phyloP scores from a whole-genome alignment of 225 moss, liverwort and hornwort genomes.

The Asterella californica region DNA sequence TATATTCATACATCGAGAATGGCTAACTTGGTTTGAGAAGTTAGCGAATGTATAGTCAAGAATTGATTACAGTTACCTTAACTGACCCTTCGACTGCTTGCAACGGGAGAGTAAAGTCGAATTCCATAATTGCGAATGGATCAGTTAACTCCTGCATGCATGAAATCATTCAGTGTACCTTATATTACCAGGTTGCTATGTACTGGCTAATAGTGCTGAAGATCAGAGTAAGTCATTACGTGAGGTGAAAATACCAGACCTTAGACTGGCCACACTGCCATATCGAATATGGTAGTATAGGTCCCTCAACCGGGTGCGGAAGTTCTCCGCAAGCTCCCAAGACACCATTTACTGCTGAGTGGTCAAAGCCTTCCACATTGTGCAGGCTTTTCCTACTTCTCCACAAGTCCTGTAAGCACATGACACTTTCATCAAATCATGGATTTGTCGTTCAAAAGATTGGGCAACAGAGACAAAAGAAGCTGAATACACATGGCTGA shows the following conservation, averaged over 20 bases:
- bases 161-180: not conserved
- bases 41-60: too few relatives aligned
- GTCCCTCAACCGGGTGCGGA: constrained; percentile 47
- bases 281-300: constrained; percentile 66
- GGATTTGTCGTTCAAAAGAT: too few relatives aligned
- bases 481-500: too few relatives aligned
- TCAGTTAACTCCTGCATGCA: constrained; percentile 62
- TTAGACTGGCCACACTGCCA: constrained; percentile 86
- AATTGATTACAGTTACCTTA: constrained; percentile 31
- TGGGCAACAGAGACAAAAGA: too few relatives aligned
- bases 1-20: too few relatives aligned
- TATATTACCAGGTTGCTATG: not conserved
- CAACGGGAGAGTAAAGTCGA: constrained; percentile 61
- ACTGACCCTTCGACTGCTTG: constrained; percentile 47
- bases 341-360: constrained; percentile 52
- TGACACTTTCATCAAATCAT: too few relatives aligned
- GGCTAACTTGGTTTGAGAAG: too few relatives aligned
- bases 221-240: too few relatives aligned
- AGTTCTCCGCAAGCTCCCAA: constrained; percentile 81
- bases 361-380: constrained; percentile 77
- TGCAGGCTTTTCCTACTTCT: constrained; percentile 57
- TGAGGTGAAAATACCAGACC: constrained; percentile 30
- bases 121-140: constrained; percentile 58
- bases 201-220: too few relatives aligned
- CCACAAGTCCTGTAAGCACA: constrained; percentile 71